Base-by-base conservation (phyloP, 2,329 filamentous ascomycete genomes). In the Diaporthe caulivora region DNA sequence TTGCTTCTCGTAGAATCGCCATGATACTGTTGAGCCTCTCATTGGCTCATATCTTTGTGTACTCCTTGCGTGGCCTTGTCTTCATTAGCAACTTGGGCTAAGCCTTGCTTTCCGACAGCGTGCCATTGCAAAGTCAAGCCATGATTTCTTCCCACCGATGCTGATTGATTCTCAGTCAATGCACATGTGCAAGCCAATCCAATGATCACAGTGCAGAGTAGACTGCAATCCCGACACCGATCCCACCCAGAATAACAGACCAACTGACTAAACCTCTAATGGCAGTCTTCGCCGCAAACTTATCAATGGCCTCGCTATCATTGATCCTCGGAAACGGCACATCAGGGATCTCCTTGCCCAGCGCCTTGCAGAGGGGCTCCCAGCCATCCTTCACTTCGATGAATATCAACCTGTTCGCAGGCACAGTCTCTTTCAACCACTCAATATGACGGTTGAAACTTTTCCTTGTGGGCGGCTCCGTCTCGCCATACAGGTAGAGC, bases 331-430 rank as follows among this genome's bases (percentile, higher is more conserved):
- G 83, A 65, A 84, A 84, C 37, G 77, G 72, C 40, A 76, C 70
- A 58, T 79, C 73, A 0, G 83, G 83, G 0, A 84, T 76, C 0
- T 78, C 78, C 70, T 81, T 81, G 9, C 78, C 80, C 4, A 85
- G 72, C 49, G 85, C 85, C 53, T 77, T 70, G 75, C 84, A 85
- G 7, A 86, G 80, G 13, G 83, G 83, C 68, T 77, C 80, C 83
- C 84, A 85, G 7, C 83, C 83, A 29, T 86, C 81, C 49, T 81
- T 77, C 0, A 82, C 77, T 10, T 79, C 77, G 79, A 79, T 84
- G 60, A 84, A 82, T 5, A 86, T 77, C n/a, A 83, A 75, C 29
- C 78, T 75, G 5, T 82, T 81, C 10, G 76, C 76, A 1, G 81
- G 72, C 37, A 84, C 81, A 8, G 83, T 70, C 65, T 34, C 51